Evolutionary conservation across 2,329 filamentous ascomycete genomes (phyloP).

Genomic region (Epichloe bromicola): DNA sequence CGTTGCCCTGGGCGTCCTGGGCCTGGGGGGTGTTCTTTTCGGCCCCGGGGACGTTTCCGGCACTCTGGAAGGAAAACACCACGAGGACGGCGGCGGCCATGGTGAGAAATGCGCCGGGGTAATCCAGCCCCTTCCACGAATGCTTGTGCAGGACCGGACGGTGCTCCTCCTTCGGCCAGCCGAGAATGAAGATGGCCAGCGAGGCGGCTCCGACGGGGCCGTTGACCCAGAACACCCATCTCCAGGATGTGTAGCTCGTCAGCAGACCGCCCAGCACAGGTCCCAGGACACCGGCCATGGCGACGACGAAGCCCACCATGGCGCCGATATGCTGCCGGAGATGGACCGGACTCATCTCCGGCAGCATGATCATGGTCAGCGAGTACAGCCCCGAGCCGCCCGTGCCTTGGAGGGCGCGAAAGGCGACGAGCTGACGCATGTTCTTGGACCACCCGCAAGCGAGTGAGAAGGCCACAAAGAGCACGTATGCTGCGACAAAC

Average conservation of each 20-base stretch:
- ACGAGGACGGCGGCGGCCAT: constrained; percentile 40
- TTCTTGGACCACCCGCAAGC: constrained; percentile 30
- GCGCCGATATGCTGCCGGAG: constrained; percentile 30
- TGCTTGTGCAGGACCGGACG: constrained; percentile 25
- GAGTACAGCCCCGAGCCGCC: constrained; percentile 41
- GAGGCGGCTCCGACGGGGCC: constrained; percentile 37
- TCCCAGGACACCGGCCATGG: constrained; percentile 35
- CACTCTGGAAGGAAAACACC: constrained; percentile 45
- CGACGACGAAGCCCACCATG: constrained; percentile 35
- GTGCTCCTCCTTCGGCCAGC: constrained; percentile 35
- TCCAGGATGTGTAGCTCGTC: constrained; percentile 36
- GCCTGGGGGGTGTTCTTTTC: constrained; percentile 5
- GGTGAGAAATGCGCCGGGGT: constrained; percentile 38
- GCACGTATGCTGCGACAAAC: constrained; percentile 34
- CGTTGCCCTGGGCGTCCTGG: constrained; percentile 10
- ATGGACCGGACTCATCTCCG: constrained; percentile 32
- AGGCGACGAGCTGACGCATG: constrained; percentile 32
- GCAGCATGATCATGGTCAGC: constrained; percentile 41
- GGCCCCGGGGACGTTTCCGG: constrained; percentile 15
- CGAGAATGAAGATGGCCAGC: constrained; percentile 30
- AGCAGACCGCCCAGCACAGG: constrained; percentile 38
- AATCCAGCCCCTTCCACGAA: constrained; percentile 38
- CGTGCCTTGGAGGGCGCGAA: constrained; percentile 36
- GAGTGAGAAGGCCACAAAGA: constrained; percentile 45
- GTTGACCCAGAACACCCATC: constrained; percentile 49